Evolutionary conservation across 345 rosid genomes (phyloP).

Genomic region (Sonneratia alba): DNA sequence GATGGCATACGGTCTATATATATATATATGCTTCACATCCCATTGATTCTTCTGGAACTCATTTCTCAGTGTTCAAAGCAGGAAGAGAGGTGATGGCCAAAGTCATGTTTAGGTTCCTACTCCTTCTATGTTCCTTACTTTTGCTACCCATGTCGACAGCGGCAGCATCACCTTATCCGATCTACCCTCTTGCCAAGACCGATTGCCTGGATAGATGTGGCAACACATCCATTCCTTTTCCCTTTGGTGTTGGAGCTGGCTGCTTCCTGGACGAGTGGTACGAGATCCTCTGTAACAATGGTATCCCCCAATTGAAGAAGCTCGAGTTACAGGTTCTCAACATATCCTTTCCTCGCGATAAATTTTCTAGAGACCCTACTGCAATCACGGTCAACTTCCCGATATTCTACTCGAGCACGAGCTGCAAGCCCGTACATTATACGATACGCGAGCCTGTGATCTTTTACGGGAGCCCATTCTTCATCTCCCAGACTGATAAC

Average conservation of each 20-base stretch:
- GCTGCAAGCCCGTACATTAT: background rate
- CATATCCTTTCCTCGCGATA: background rate
- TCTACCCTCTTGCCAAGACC: background rate
- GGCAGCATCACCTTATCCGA: background rate
- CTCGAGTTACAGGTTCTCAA: conserved; percentile 1
- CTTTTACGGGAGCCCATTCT: background rate
- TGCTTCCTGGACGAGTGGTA: conserved; percentile 16
- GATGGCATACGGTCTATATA: no score
- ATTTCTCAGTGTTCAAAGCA: no score
- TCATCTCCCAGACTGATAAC: background rate
- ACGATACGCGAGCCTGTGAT: background rate
- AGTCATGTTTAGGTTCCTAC: background rate
- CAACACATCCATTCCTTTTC: conserved; percentile 5
- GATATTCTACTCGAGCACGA: background rate
- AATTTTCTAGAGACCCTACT: background rate
- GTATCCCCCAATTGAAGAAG: conserved; percentile 7
- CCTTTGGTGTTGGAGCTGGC: conserved; percentile 10
- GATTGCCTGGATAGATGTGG: conserved; percentile 1
- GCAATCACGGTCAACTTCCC: background rate
- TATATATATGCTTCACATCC: no score
- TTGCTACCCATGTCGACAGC: background rate
- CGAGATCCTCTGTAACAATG: conserved; percentile 9
- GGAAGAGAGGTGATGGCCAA: no score
- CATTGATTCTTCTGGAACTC: no score
- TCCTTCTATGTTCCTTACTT: background rate